Percentiles rank a stretch among this genome's conserved stretches.
Evolutionary conservation across 148 eudicot genomes (phyloP).

Genomic region (Camellia granthamiana): DNA sequence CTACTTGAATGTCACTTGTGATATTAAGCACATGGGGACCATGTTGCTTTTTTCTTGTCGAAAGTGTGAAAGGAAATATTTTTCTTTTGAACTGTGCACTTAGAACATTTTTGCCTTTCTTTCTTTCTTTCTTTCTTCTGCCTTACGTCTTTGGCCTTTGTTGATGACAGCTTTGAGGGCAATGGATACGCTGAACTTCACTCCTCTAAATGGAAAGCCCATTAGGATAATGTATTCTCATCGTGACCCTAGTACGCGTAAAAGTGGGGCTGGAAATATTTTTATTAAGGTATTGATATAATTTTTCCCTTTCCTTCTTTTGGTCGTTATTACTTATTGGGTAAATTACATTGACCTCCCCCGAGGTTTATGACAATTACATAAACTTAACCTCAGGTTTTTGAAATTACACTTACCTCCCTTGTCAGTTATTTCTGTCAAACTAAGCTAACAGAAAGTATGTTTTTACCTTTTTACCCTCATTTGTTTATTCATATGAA

Average conservation of each 20-base stretch:
- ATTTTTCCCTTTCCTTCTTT: background rate
- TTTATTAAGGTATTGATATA: slow-evolving; percentile 65
- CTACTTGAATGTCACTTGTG: background rate
- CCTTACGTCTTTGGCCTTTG: background rate
- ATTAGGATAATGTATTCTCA: slow-evolving; percentile 84
- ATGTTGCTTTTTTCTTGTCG: background rate
- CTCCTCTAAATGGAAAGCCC: slow-evolving; percentile 67
- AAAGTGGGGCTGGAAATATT: slow-evolving; percentile 77
- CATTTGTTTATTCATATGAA: too few species aligned
- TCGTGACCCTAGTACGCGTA: slow-evolving; percentile 73
- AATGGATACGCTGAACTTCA: slow-evolving; percentile 58
- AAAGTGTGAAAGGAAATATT: background rate
- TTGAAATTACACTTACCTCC: too few species aligned
- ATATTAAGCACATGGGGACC: too few species aligned
- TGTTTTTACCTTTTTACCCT: too few species aligned
- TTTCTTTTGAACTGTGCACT: background rate
- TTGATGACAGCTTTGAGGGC: slow-evolving; percentile 66
- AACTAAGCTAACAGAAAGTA: too few species aligned
- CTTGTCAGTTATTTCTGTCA: too few species aligned
- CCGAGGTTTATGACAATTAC: too few species aligned
- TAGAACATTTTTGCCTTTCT: background rate
- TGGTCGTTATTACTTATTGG: background rate
- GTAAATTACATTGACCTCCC: too few species aligned
- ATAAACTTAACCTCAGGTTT: too few species aligned
- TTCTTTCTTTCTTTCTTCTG: background rate